These are phyloP conservation scores for Raddia distichophylla DNA, from an alignment of 176 grass and related monocot species.

Conservation along the genomic window DNA sequence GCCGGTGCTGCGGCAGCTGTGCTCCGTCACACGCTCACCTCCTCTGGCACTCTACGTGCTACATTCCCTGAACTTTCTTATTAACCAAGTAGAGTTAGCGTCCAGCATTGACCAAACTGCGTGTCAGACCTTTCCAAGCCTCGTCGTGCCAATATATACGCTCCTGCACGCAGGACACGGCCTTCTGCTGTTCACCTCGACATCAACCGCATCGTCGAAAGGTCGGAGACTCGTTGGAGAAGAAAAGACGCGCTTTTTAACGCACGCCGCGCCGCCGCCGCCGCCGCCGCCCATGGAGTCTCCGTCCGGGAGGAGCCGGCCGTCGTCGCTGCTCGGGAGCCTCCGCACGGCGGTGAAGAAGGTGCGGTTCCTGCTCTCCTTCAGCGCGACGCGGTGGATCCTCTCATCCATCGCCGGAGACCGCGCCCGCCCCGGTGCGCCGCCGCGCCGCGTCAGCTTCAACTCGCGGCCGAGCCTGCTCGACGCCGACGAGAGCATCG, in stretches of 20 bases:
- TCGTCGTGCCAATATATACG: too few relatives aligned
- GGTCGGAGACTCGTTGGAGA: background rate
- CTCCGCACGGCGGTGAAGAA: constrained; percentile 64
- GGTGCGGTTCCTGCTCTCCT: constrained; percentile 74
- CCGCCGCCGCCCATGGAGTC: background rate
- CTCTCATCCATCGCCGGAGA: constrained; percentile 34
- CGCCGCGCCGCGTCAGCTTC: constrained; percentile 49
- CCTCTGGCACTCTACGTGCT: too few relatives aligned
- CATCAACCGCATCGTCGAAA: background rate
- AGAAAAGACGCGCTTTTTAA: background rate
- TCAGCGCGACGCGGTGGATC: constrained; percentile 67
- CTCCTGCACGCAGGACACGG: too few relatives aligned
- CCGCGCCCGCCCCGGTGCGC: background rate
- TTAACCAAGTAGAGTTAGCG: too few relatives aligned
- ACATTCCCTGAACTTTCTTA: too few relatives aligned
- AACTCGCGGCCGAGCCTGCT: constrained; percentile 48
- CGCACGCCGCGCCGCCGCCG: too few relatives aligned
- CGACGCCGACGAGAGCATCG: constrained; percentile 35
- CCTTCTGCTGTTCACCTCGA: background rate
- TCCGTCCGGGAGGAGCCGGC: constrained; percentile 21
- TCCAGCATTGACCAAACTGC: too few relatives aligned
- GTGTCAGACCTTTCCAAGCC: too few relatives aligned
- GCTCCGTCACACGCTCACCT: too few relatives aligned
- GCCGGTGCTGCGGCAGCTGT: too few relatives aligned
- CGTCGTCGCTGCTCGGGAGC: constrained; percentile 37